Base-by-base conservation (phyloP, 164 flowering plant genomes). In the Berberis thunbergii region DNA sequence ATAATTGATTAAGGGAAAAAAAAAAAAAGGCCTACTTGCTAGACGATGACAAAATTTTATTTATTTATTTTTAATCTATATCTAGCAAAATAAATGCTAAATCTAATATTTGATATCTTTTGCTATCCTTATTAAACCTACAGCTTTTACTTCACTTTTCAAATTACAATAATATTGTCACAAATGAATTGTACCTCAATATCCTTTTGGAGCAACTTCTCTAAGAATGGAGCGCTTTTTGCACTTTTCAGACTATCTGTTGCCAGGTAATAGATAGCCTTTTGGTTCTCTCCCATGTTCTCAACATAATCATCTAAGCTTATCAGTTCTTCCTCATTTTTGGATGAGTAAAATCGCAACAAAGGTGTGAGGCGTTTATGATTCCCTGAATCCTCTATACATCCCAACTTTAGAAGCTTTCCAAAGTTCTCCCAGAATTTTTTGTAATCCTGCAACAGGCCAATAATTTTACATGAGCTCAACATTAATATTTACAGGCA, bases 391-490 rank as follows among this genome's bases (percentile, higher is more conserved):
- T 95, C 99, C 76, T 95, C 99, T 39, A 95, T 81, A 74, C 97
- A 91, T 45, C 99, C 99, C 72, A 95, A 70, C 73, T 95, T 95
- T 59, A 95, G 49, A 64, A 91, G 81, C 72, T 87, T 87, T 7
- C 99, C 99, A 70, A 95, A 95, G 70, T 95, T 94, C 83, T 95
- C 99, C 99, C 99, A 95, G 75, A 95, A 89, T 74, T 91, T 91
- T 64, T 89, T 91, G 81, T 89, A 95, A 72, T 95, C 99, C 99
- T 95, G 83, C 13, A 66, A 67, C 41, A 69, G 10, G 43, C 59
- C 7, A 50, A 57, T 56, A 45, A 69, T 57, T 41, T 26, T 7
- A 6, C 7, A 42, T 13, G 45, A 12, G 6, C 41, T 54, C 1
- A 10, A 65, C 54, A n/a, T 12, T 7, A 64, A 59, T 13, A 41